A percentile compares a stretch with the other conserved stretches of the same genome.
phyloP scores from a whole-genome alignment of 2,329 filamentous ascomycete genomes.

The Dactylellina drechsleri region DNA sequence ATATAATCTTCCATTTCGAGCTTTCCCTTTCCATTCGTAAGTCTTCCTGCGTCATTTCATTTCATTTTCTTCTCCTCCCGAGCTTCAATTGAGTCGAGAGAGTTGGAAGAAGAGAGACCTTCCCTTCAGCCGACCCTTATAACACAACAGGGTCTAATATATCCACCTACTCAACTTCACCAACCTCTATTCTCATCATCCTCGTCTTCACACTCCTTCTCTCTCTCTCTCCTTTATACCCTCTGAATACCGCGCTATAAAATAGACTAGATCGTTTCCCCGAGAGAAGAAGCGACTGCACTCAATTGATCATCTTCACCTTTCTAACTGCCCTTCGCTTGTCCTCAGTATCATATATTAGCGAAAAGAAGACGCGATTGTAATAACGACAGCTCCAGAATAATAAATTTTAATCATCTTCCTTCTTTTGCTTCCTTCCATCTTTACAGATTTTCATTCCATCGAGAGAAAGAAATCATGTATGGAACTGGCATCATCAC shows the following conservation, averaged over 20 bases:
- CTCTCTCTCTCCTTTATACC: conserved; percentile 1
- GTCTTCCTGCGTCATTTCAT: not conserved
- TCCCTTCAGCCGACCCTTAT: conserved; percentile 61
- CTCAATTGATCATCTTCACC: conserved; percentile 2
- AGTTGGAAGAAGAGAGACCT: conserved; percentile 22
- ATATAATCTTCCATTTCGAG: too few species aligned
- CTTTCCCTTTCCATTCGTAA: too few species aligned
- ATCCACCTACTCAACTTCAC: not conserved
- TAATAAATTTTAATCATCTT: not conserved
- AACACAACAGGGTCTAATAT: conserved; percentile 59
- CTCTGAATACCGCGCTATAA: not conserved
- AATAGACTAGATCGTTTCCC: too few species aligned
- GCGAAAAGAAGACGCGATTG: too few species aligned
- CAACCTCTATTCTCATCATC: conserved; percentile 6
- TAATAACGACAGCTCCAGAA: conserved; percentile 5
- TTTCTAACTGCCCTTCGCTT: not conserved
- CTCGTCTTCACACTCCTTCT: conserved; percentile 8
- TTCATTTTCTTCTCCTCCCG: not conserved
- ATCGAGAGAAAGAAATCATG: conserved; percentile 69
- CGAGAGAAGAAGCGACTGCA: not conserved
- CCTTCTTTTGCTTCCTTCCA: not conserved
- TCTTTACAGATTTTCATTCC: conserved; percentile 62
- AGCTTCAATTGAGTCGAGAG: not conserved
- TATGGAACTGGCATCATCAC: conserved; percentile 87
- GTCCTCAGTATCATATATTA: not conserved